Conservation (phyloP, 768 basidiomycete genomes). For the Tylopilus intermedius region DNA sequence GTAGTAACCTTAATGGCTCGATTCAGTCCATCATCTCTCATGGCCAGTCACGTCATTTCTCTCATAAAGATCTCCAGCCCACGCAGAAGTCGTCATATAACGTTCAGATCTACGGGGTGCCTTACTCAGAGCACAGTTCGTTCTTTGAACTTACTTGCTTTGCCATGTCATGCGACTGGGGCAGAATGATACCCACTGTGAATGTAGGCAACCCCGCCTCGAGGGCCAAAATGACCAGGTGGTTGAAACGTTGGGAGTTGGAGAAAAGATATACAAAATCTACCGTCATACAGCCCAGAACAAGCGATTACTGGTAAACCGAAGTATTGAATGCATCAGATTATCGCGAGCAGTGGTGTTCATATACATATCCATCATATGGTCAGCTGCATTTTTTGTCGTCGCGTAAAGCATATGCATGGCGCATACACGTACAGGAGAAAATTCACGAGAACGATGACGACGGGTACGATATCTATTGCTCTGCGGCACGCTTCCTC, state of each 20-base stretch:
- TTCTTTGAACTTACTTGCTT: constrained; percentile 96
- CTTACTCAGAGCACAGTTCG: constrained; percentile 94
- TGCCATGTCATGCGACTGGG: constrained; percentile 81
- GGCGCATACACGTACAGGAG: constrained; percentile 13
- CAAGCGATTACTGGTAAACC: constrained; percentile 44
- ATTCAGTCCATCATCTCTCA: constrained; percentile 65
- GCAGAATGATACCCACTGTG: constrained; percentile 91
- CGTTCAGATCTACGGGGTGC: constrained; percentile 75
- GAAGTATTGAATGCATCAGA: neutral
- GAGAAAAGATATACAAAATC: constrained; percentile 59
- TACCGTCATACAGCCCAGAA: constrained; percentile 34
- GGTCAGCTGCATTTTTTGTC: constrained; percentile 18
- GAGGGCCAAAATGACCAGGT: constrained; percentile 80
- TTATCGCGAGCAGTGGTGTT: neutral
- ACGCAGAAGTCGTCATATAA: constrained; percentile 65
- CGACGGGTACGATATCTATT: constrained; percentile 36
- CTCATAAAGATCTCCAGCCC: constrained; percentile 59
- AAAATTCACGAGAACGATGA: constrained; percentile 4
- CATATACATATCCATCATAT: constrained; percentile 10
- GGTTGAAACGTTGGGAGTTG: constrained; percentile 85
- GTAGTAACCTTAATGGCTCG: constrained; percentile 57
- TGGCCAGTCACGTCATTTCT: constrained; percentile 65
- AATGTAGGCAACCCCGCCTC: constrained; percentile 73
- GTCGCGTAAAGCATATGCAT: constrained; percentile 18
- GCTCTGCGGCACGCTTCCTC: constrained; percentile 75